A percentile compares a stretch with the other conserved stretches of the same genome.
Evolutionary conservation across 345 rosid species (phyloP).

Genomic region (Lenwebbia sp.): DNA sequence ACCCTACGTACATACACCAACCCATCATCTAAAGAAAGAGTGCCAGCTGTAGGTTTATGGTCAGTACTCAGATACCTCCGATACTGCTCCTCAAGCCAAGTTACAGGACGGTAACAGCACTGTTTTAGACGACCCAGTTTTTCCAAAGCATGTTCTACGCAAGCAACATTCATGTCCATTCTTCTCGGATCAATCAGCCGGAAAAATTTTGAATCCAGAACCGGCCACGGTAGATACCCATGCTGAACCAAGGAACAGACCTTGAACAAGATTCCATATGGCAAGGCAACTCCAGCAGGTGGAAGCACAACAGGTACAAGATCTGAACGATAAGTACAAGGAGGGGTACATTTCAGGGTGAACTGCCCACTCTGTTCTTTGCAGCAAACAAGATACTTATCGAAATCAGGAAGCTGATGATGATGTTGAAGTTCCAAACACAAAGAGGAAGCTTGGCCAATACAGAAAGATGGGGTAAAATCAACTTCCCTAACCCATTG

Average conservation of each 20-base stretch:
- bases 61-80: neutral
- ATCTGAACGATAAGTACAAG: conserved; percentile 6
- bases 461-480: conserved; percentile 28
- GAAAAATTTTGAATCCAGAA: conserved; percentile 22
- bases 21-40: conserved; percentile 21
- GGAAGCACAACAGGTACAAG: conserved; percentile 34
- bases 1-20: conserved; percentile 29
- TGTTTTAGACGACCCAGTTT: conserved; percentile 14
- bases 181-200: conserved; percentile 13
- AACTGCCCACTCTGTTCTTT: conserved; percentile 7
- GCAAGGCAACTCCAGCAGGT: conserved; percentile 15
- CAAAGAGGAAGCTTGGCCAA: conserved; percentile 40
- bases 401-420: conserved; percentile 17
- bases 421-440: conserved; percentile 35
- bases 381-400: conserved; percentile 11
- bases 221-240: conserved; percentile 32
- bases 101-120: conserved; percentile 35
- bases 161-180: neutral
- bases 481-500: conserved; percentile 41
- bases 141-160: conserved; percentile 30
- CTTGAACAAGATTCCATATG: conserved; percentile 28
- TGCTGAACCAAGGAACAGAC: conserved; percentile 37
- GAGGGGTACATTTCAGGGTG: conserved; percentile 12
- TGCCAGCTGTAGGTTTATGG: conserved; percentile 11
- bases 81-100: conserved; percentile 30